Percentiles rank a stretch among this genome's conserved stretches.
These are phyloP conservation scores for Rusavskia elegans DNA, from an alignment of 495 filamentous ascomycete species.

Conservation along the genomic window DNA sequence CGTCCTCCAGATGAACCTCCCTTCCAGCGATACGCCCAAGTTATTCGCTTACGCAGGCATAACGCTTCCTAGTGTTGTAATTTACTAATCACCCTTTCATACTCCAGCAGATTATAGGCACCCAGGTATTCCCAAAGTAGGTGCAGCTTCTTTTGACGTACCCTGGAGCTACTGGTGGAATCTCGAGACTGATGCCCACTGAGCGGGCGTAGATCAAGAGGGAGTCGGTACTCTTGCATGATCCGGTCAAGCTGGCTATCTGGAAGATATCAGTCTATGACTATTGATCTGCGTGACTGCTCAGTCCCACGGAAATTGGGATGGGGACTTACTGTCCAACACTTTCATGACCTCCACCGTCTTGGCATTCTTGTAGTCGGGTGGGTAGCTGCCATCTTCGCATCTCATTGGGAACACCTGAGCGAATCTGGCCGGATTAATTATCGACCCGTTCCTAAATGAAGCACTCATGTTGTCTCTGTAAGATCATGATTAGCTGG, in stretches of 20 bases:
- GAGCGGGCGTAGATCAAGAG: not conserved
- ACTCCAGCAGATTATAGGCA: constrained; percentile 2
- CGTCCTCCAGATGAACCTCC: not conserved
- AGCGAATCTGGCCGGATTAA: not conserved
- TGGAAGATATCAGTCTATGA: not conserved
- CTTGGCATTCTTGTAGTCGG: not conserved
- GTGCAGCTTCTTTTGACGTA: not conserved
- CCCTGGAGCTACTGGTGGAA: not conserved
- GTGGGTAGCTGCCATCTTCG: constrained; percentile 1
- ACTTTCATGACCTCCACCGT: constrained; percentile 1
- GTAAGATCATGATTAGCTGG: not conserved
- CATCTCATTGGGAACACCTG: not conserved
- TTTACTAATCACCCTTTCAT: not conserved
- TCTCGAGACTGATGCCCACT: not conserved
- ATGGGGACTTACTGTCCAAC: constrained; percentile 1
- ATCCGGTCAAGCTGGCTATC: constrained; percentile 6
- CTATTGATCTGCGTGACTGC: not conserved
- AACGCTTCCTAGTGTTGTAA: not conserved
- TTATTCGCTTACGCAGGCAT: not conserved
- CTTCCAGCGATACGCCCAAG: too few species aligned
- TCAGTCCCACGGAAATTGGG: not conserved
- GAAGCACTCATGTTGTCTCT: constrained; percentile 1
- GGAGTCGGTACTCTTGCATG: constrained; percentile 3
- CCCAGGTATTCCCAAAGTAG: constrained; percentile 1
- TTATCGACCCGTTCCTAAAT: not conserved